Evolutionary conservation across 2,329 filamentous ascomycete genomes (phyloP).

Genomic region (Fusarium proliferatum): DNA sequence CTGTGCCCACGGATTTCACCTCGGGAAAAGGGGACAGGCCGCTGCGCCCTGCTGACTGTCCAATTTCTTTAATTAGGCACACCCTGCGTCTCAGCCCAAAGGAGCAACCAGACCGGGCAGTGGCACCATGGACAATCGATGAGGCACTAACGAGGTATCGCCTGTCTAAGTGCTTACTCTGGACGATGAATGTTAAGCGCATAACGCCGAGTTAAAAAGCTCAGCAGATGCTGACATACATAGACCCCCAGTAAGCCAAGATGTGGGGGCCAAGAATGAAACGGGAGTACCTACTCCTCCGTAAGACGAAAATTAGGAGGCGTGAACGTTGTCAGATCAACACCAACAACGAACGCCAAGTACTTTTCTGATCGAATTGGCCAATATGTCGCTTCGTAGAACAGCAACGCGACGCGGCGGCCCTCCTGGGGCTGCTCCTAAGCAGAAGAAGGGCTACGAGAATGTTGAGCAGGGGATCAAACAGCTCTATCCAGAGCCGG

Average conservation of each 20-base stretch:
- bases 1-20: not conserved
- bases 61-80: not conserved
- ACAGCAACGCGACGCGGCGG: conserved; percentile 39
- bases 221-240: not conserved
- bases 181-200: not conserved
- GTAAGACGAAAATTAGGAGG: not conserved
- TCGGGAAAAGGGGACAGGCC: not conserved
- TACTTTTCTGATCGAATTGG: not conserved
- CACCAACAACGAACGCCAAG: not conserved
- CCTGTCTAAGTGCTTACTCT: not conserved
- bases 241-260: not conserved
- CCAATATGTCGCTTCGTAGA: conserved; percentile 25
- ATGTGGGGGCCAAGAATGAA: conserved; percentile 24
- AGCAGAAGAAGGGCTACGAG: conserved; percentile 50
- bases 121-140: not conserved
- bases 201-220: not conserved
- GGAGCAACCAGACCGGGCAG: not conserved
- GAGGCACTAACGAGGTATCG: not conserved
- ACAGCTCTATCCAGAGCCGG: conserved; percentile 50
- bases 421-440: conserved; percentile 31
- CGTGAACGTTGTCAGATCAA: not conserved
- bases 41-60: not conserved
- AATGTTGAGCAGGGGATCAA: conserved; percentile 54
- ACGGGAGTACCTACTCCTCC: not conserved
- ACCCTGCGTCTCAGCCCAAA: not conserved